Evolutionary conservation across 176 grass and related monocot genomes (phyloP).

Genomic region (Calamus simplicifolius): DNA sequence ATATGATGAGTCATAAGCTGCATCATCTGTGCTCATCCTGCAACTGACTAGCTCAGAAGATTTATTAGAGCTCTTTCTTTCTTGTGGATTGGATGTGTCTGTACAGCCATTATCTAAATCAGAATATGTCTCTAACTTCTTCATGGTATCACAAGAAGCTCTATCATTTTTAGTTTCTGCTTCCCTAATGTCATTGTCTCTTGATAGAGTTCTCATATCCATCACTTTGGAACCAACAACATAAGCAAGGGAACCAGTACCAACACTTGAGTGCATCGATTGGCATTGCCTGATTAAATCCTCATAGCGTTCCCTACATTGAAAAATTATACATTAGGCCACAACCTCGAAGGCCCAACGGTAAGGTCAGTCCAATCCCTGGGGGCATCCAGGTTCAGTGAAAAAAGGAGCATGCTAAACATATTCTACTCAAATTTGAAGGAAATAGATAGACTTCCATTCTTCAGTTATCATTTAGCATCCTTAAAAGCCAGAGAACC

Average conservation of each 20-base stretch:
- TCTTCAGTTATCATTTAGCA: too few relatives aligned
- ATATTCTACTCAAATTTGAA: too few relatives aligned
- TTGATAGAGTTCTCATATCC: constrained; percentile 81
- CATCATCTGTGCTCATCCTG: constrained; percentile 39
- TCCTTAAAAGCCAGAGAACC: too few relatives aligned
- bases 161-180: constrained; percentile 36
- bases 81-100: constrained; percentile 16
- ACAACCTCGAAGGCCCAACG: too few relatives aligned
- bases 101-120: constrained; percentile 42
- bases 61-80: constrained; percentile 52
- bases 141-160: constrained; percentile 27
- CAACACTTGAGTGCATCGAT: constrained; percentile 81
- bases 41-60: constrained; percentile 54
- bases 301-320: constrained; percentile 71
- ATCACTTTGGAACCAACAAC: constrained; percentile 88
- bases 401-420: too few relatives aligned
- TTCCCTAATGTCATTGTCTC: constrained; percentile 49
- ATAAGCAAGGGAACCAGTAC: constrained; percentile 88
- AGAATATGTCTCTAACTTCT: constrained; percentile 21
- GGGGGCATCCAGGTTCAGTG: too few relatives aligned
- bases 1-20: constrained; percentile 34
- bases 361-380: too few relatives aligned
- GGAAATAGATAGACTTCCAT: too few relatives aligned
- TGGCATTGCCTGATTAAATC: constrained; percentile 71
- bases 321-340: background rate